A percentile compares a stretch with the other conserved stretches of the same genome.
phyloP scores from a whole-genome alignment of 192 early-diverging fungal genomes.

The Backusella parvicylindrica region DNA sequence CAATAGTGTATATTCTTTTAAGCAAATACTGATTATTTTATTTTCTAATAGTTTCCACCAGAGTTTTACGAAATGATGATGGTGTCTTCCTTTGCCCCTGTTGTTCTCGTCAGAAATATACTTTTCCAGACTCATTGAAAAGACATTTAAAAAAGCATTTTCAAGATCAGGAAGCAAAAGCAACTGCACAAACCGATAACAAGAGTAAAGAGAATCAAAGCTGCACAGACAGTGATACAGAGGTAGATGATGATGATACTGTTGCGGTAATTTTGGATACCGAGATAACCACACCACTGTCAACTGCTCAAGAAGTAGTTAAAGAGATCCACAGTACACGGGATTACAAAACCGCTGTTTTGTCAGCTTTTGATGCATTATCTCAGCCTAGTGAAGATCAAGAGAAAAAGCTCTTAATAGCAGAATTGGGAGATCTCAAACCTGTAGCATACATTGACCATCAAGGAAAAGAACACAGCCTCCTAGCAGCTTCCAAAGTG shows the following conservation, averaged over 20 bases:
- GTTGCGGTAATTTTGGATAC: slow-evolving; percentile 1
- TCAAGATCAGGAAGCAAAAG: slow-evolving; percentile 12
- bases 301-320: not conserved
- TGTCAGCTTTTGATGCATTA: slow-evolving; percentile 16
- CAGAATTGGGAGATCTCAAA: slow-evolving; percentile 15
- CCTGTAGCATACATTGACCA: slow-evolving; percentile 12
- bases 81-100: slow-evolving; percentile 12
- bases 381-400: slow-evolving; percentile 11
- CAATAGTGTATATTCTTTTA: slow-evolving; percentile 10
- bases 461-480: slow-evolving; percentile 14
- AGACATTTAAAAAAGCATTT: slow-evolving; percentile 13
- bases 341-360: slow-evolving; percentile 12
- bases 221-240: slow-evolving; percentile 12
- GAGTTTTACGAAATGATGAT: slow-evolving; percentile 13
- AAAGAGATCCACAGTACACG: not conserved
- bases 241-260: slow-evolving; percentile 8
- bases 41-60: slow-evolving; percentile 14
- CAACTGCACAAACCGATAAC: slow-evolving; percentile 11
- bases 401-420: slow-evolving; percentile 19
- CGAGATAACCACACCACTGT: slow-evolving; percentile 2
- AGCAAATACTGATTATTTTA: slow-evolving; percentile 4
- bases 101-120: slow-evolving; percentile 12
- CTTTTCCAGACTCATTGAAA: slow-evolving; percentile 13
- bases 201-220: slow-evolving; percentile 12
- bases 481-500: slow-evolving; percentile 6